These are phyloP conservation scores for Aspergillus sojae DNA, from an alignment of 2,329 filamentous ascomycete genomes.

Conservation along the genomic window DNA sequence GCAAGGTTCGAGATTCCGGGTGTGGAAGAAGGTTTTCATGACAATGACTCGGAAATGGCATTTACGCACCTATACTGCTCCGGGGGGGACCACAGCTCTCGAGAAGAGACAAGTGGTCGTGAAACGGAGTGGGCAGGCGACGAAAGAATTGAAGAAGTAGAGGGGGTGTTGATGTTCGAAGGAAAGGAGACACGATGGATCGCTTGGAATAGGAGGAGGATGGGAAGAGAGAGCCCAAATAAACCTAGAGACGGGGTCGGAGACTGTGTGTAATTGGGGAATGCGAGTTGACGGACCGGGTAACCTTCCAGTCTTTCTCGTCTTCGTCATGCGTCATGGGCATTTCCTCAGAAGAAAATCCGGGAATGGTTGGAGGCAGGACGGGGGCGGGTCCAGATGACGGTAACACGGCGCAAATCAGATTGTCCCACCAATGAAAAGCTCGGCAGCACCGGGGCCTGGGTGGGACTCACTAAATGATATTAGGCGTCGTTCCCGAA, in stretches of 20 bases:
- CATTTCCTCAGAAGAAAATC: constrained; percentile 6
- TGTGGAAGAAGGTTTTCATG: neutral
- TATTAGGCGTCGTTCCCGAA: constrained; percentile 26
- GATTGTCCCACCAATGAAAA: constrained; percentile 34
- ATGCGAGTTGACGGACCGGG: constrained; percentile 15
- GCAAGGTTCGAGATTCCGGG: neutral
- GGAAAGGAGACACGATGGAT: neutral
- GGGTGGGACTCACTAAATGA: constrained; percentile 15
- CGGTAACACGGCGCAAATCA: constrained; percentile 22
- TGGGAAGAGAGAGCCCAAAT: constrained; percentile 9
- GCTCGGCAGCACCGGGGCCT: constrained; percentile 24
- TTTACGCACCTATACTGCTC: neutral
- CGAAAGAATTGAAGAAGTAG: neutral
- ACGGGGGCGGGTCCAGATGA: constrained; percentile 30
- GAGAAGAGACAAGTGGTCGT: neutral
- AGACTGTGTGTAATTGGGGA: neutral
- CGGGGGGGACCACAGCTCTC: too few species aligned
- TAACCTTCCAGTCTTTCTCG: constrained; percentile 26
- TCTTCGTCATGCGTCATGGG: constrained; percentile 17
- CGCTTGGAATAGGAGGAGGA: neutral
- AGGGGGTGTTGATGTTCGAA: neutral
- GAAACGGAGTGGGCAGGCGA: neutral
- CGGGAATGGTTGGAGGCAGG: constrained; percentile 26
- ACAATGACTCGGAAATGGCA: neutral
- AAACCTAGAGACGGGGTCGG: neutral